Evolutionary conservation across 768 basidiomycete genomes (phyloP).

Genomic region (Russula earlei): DNA sequence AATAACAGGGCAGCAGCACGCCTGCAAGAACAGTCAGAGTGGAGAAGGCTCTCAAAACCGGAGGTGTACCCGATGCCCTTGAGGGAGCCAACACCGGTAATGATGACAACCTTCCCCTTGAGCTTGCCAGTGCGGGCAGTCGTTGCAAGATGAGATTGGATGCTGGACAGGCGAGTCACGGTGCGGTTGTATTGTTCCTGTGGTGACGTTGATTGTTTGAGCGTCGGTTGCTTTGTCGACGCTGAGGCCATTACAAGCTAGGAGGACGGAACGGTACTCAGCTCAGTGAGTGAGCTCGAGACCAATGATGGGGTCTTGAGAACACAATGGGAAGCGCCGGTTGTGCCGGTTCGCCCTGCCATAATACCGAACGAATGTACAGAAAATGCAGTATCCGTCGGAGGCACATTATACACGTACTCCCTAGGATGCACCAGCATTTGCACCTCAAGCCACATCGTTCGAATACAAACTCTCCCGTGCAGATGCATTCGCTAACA

Average conservation of each 20-base stretch:
- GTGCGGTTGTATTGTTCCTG: conserved; percentile 54
- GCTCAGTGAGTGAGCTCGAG: no score
- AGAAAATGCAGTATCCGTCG: no score
- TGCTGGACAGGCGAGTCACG: conserved; percentile 52
- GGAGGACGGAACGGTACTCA: no score
- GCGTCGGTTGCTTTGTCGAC: not conserved
- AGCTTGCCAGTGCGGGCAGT: conserved; percentile 48
- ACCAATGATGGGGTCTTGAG: no score
- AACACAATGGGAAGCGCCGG: no score
- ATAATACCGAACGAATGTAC: no score
- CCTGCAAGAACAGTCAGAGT: conserved; percentile 28
- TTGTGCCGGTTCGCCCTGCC: no score
- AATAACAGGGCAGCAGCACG: conserved; percentile 64
- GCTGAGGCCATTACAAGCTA: not conserved
- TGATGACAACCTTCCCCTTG: conserved; percentile 70
- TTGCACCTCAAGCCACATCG: not conserved
- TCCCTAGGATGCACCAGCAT: no score
- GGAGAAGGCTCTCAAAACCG: not conserved
- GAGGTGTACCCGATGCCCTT: conserved; percentile 76
- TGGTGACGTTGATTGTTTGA: not conserved
- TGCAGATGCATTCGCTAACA: conserved; percentile 19
- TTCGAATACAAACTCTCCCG: conserved; percentile 16
- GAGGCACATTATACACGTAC: no score
- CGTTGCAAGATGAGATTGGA: conserved; percentile 56
- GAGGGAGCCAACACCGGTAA: conserved; percentile 81